Percentiles rank a stretch among this genome's conserved stretches.
phyloP scores from a whole-genome alignment of 495 filamentous ascomycete species.

The Aspergillus cavernicola region DNA sequence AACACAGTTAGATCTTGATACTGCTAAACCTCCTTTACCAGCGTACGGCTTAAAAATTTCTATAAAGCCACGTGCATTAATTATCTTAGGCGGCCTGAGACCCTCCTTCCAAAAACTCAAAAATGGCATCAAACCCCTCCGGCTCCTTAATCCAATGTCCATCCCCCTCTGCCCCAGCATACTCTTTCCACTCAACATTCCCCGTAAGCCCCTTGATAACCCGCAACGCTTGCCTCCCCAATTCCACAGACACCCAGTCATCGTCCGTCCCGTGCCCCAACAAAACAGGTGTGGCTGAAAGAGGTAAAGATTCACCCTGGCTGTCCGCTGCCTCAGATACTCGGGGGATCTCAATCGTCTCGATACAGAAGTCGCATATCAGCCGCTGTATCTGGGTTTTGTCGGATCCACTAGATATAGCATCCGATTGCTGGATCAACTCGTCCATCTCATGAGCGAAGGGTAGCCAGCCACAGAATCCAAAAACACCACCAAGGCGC shows the following conservation, averaged over 20 bases:
- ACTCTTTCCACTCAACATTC: neutral
- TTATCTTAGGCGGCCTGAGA: neutral
- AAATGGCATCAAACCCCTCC: constrained; percentile 1
- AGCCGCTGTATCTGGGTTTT: neutral
- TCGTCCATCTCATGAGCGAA: constrained; percentile 36
- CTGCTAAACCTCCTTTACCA: too few species aligned
- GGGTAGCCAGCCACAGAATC: constrained; percentile 53
- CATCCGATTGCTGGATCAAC: neutral
- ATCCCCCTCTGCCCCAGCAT: constrained; percentile 3
- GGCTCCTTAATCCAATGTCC: constrained; percentile 8
- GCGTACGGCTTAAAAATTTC: too few species aligned
- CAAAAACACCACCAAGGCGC: constrained; percentile 46
- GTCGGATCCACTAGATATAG: neutral
- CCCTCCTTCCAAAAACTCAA: neutral
- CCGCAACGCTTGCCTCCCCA: neutral
- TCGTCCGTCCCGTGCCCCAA: constrained; percentile 4
- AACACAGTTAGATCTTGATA: too few species aligned
- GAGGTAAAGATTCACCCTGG: neutral
- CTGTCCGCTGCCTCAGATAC: neutral
- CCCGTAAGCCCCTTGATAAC: neutral
- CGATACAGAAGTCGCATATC: neutral
- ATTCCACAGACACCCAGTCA: neutral
- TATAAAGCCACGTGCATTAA: neutral
- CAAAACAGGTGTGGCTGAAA: neutral
- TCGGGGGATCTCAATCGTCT: neutral